Conservation (phyloP, 2,329 filamentous ascomycete species). For the Exserohilum turcica region DNA sequence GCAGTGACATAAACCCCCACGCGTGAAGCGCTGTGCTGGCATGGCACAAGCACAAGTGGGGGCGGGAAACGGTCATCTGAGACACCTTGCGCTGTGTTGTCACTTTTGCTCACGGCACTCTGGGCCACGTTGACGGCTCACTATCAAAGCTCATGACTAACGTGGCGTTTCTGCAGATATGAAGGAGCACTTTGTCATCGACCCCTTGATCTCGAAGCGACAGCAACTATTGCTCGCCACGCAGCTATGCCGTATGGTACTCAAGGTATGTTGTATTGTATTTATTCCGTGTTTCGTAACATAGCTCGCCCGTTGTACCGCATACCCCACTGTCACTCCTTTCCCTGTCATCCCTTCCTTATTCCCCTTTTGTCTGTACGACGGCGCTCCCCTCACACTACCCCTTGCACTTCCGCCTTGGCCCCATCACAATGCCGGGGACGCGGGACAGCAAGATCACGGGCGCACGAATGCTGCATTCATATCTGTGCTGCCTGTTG, state of each 20-base stretch:
- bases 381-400: constrained; percentile 11
- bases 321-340: constrained; percentile 13
- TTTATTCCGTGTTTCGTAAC: constrained; percentile 22
- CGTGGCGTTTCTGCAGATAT: constrained; percentile 66
- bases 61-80: constrained; percentile 12
- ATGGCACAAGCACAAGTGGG: constrained; percentile 18
- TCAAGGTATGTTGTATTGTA: constrained; percentile 58
- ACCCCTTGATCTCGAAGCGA: constrained; percentile 96
- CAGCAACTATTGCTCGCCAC: constrained; percentile 96
- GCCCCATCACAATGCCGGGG: constrained; percentile 20
- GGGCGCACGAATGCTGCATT: constrained; percentile 15
- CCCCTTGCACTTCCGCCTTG: constrained; percentile 18
- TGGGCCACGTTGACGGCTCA: constrained; percentile 13
- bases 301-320: constrained; percentile 10
- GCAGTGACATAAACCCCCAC: constrained; percentile 23
- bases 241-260: constrained; percentile 88
- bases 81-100: constrained; percentile 15
- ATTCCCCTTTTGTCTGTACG: constrained; percentile 10
- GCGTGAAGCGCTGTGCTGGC: constrained; percentile 21
- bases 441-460: constrained; percentile 24
- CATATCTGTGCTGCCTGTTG: constrained; percentile 21
- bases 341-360: constrained; percentile 15
- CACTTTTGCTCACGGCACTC: constrained; percentile 7
- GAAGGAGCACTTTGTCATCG: constrained; percentile 97
- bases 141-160: constrained; percentile 31